Percentiles rank a stretch among this genome's conserved stretches.
phyloP scores from a whole-genome alignment of 2,329 filamentous ascomycete species.

The Neurospora crassa region DNA sequence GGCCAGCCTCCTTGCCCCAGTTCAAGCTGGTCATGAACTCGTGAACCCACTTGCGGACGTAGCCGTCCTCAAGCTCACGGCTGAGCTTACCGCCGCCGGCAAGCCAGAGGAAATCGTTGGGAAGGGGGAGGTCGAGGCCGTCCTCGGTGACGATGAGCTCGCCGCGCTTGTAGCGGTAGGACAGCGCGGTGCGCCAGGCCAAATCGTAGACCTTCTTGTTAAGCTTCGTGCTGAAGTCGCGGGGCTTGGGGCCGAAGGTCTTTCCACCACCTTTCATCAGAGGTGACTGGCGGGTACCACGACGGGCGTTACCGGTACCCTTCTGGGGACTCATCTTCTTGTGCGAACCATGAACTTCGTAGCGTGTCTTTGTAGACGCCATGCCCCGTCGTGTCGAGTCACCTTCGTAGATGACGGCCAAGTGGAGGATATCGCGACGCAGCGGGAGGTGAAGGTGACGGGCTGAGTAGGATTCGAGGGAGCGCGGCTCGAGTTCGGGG shows the following conservation, averaged over 20 bases:
- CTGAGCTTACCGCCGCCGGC: conserved; percentile 23
- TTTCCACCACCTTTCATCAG: conserved; percentile 80
- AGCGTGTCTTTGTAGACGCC: conserved; percentile 71
- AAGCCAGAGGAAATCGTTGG: conserved; percentile 37
- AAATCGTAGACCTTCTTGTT: conserved; percentile 89
- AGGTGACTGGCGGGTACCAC: conserved; percentile 73
- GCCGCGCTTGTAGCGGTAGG: conserved; percentile 79
- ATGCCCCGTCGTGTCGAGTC: conserved; percentile 82
- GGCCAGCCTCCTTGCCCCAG: conserved; percentile 57
- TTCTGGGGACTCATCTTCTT: conserved; percentile 81
- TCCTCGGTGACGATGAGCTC: conserved; percentile 81
- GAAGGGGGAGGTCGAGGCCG: conserved; percentile 56
- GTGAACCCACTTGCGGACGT: conserved; percentile 49
- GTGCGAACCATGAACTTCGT: conserved; percentile 74
- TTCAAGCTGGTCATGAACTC: conserved; percentile 62
- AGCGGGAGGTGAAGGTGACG: conserved; percentile 82
- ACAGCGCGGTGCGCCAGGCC: conserved; percentile 88
- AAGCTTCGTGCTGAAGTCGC: conserved; percentile 79
- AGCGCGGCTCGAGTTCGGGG: conserved; percentile 74
- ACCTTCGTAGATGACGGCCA: conserved; percentile 86
- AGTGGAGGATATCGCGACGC: conserved; percentile 84
- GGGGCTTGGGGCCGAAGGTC: conserved; percentile 77
- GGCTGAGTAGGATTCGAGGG: conserved; percentile 67
- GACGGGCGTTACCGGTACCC: conserved; percentile 69
- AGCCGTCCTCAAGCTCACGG: conserved; percentile 34